phyloP scores from a whole-genome alignment of 2,329 filamentous ascomycete genomes.

The Dryadomyces sulphureus region DNA sequence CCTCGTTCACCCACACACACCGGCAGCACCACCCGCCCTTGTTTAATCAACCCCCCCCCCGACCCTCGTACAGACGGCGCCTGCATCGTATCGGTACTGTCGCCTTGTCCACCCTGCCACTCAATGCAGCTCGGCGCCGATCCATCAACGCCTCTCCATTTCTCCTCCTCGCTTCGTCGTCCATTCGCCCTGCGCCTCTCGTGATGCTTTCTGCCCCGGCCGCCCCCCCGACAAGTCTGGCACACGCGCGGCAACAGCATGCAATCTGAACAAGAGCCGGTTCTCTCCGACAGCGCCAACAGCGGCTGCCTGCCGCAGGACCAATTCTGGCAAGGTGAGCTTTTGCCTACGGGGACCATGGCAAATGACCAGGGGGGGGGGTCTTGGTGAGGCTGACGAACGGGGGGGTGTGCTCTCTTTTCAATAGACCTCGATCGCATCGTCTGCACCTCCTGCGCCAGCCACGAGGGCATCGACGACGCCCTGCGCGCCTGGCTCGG shows the following conservation, averaged over 20 bases:
- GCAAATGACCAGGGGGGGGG: too few relatives aligned
- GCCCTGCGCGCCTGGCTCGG: conserved; percentile 71
- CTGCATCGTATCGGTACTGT: background rate
- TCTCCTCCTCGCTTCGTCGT: background rate
- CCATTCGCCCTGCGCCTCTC: background rate
- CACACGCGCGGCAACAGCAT: background rate
- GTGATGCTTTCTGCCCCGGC: background rate
- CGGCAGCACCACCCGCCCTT: background rate
- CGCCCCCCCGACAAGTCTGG: background rate
- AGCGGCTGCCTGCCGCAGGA: background rate
- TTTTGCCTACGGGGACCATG: background rate
- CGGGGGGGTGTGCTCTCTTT: too few relatives aligned
- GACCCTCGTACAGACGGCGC: too few relatives aligned
- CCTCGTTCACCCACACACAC: background rate
- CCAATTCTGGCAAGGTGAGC: conserved; percentile 5
- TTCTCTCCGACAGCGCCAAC: background rate
- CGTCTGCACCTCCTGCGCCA: conserved; percentile 30
- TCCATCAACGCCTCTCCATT: background rate
- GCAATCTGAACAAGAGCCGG: background rate
- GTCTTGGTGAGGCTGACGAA: background rate
- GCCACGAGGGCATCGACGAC: conserved; percentile 59
- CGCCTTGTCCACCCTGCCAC: background rate
- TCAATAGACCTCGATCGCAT: conserved; percentile 33
- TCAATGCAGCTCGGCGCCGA: background rate
- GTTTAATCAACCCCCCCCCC: too few relatives aligned